Base-by-base conservation (phyloP, 2,329 filamentous ascomycete genomes). In the Botrytis medusae region DNA sequence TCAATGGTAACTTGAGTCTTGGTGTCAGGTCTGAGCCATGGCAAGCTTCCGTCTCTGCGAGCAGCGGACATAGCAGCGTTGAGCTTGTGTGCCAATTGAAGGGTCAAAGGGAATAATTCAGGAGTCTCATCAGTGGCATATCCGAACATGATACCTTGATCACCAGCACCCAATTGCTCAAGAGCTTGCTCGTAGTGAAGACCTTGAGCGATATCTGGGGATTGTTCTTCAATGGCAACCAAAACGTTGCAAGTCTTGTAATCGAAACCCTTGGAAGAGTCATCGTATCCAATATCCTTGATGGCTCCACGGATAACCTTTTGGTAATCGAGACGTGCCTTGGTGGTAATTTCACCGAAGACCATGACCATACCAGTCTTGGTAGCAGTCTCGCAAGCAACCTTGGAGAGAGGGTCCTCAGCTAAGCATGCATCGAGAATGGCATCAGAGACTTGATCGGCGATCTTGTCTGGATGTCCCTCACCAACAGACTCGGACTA, bases 361-460 rank as follows among this genome's bases (percentile, higher is more conserved):
- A 97, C 92, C 96, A 99, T 98, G 85, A 99, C 89, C 96, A 99
- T 93, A 85, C 96, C 96, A 80, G 96, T 99, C 93, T 99, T 99
- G 87, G 96, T 97, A 82, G 96, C 96, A 79, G 95, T 98, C 89
- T 99, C 96, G 86, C 96, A 99, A 84, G 96, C 96, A 80, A 98
- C 92, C 90, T 98, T 99, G 88, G 96, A 98, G 83, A 98, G 90
- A 78, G 95, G 95, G 84, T 99, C 96, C 85, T 96, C 92, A 77
- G 88, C 88, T 82, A 99, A 88, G 87, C 96, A 98, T 86, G 96
- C 96, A 89, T 99, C 96, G 87, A 99, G 95, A 82, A 99, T 90
- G 81, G 96, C 95, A 87, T 99, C 96, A 77, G 95, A 98, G 69
- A 98, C 93, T 88, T 99, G 96, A 84, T 99, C 96, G 84, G 93